Percentiles rank a stretch among this genome's conserved stretches.
Conservation (phyloP, 495 filamentous ascomycete species). For the Parachaetomium inaequale region DNA sequence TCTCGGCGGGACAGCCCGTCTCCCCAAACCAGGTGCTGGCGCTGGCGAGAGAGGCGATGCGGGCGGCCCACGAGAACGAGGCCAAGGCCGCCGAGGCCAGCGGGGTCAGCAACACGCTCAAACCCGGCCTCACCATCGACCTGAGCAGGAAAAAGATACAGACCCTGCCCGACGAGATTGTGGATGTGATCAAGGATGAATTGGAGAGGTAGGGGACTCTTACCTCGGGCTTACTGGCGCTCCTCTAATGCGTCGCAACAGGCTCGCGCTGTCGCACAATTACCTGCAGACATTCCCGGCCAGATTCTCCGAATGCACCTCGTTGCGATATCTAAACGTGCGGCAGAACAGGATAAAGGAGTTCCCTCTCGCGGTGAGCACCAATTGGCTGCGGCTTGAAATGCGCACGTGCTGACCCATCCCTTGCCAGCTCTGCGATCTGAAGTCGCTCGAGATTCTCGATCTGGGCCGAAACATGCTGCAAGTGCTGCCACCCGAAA, state of each 20-base stretch:
- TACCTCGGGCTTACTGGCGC: background rate
- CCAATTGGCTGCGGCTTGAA: background rate
- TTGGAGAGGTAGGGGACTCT: conserved; percentile 68
- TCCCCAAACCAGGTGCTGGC: conserved; percentile 50
- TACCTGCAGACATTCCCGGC: conserved; percentile 71
- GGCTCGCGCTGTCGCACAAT: conserved; percentile 88
- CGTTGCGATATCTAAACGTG: conserved; percentile 92
- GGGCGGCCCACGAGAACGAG: conserved; percentile 64
- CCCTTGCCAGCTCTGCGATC: conserved; percentile 58
- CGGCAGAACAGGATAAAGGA: conserved; percentile 81
- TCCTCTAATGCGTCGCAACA: conserved; percentile 35
- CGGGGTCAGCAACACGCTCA: conserved; percentile 63
- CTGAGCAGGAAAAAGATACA: conserved; percentile 78
- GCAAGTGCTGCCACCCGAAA: conserved; percentile 68
- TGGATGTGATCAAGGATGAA: conserved; percentile 89
- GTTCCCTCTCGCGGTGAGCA: conserved; percentile 76
- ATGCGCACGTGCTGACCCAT: conserved; percentile 19
- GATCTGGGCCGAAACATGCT: conserved; percentile 88
- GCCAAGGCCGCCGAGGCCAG: conserved; percentile 64
- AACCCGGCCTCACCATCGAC: conserved; percentile 82
- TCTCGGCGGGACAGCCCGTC: conserved; percentile 41
- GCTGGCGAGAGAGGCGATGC: conserved; percentile 62
- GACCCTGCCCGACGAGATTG: conserved; percentile 78
- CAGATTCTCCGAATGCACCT: conserved; percentile 79
- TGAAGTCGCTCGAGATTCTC: conserved; percentile 84